Base-by-base conservation (phyloP, 2,329 filamentous ascomycete genomes). In the Neopestalotiopsis clavispora region DNA sequence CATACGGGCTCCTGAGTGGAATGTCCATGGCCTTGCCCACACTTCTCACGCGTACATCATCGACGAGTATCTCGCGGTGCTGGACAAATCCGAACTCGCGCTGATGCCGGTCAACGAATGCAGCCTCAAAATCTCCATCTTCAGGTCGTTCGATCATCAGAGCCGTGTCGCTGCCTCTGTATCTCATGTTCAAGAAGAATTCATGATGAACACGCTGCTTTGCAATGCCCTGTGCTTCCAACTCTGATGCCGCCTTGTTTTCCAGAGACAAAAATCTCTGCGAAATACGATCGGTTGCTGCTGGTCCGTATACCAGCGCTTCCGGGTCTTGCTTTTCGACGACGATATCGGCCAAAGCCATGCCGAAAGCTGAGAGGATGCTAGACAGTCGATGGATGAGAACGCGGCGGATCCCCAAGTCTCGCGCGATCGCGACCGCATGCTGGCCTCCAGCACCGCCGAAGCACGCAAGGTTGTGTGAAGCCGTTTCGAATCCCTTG, bases 391-490 rank as follows among this genome's bases (percentile, higher is more conserved):
- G 78, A 64, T 83, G 83, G 13, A 84, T 80, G 7, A 84, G 70
- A 1, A 83, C 77, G 1, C 78, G 75, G 1, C 73, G 74, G 17
- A 84, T 82, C 0, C 81, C 81, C 0, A 84, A 75, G 2, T 78
- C 75, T 2, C 77, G 72, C 0, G 82, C 82, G 60, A 84, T 82
- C 0, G 78, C 76, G 28, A 79, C 81, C 0, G 83, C 82, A 68
- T 85, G 83, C 66, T 94, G 91, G 0, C 92, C 92, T 68, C 92
- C 92, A 4, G 92, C 92, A 72, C 92, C 92, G 32, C 92, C 92
- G 75, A 94, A 80, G 30, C 73, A 74, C 38, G 76, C 78, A 4
- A 79, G 73, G 40, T 78, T 74, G 42, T 79, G 78, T 3, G 72
- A 73, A 40, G 75, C 76, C 0, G 77, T 75, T 7, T 75, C 77